A percentile compares a stretch with the other conserved stretches of the same genome.
These are phyloP conservation scores for Stachybotrys chlorohalonatus DNA, from an alignment of 2,329 filamentous ascomycete genomes.

Conservation along the genomic window DNA sequence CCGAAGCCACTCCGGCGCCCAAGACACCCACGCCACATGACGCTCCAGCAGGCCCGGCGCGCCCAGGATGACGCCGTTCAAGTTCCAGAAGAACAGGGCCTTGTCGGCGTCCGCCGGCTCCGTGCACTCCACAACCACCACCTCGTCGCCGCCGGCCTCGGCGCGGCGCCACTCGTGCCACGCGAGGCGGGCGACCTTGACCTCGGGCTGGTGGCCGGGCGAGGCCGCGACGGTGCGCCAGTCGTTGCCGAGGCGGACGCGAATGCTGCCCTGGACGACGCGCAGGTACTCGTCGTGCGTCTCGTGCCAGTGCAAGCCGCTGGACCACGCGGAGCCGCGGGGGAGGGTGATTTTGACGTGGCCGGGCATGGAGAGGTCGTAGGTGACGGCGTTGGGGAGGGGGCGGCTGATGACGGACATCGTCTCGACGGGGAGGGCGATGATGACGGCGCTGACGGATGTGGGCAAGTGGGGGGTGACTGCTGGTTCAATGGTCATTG, in stretches of 20 bases:
- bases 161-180: slow-evolving; percentile 39
- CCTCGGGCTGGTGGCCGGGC: slow-evolving; percentile 11
- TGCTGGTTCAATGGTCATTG: no score
- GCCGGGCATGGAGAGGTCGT: slow-evolving; percentile 24
- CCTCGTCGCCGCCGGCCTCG: slow-evolving; percentile 19
- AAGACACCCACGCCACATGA: not conserved
- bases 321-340: slow-evolving; percentile 32
- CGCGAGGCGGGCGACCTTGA: slow-evolving; percentile 24
- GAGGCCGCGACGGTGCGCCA: slow-evolving; percentile 10
- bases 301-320: slow-evolving; percentile 40
- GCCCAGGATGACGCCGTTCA: slow-evolving; percentile 31
- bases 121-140: slow-evolving; percentile 36
- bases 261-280: slow-evolving; percentile 27
- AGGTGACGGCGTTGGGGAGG: slow-evolving; percentile 10
- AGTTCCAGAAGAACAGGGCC: slow-evolving; percentile 38
- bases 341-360: slow-evolving; percentile 35
- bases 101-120: slow-evolving; percentile 35
- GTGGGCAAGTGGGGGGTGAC: no score
- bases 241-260: slow-evolving; percentile 9
- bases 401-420: slow-evolving; percentile 5
- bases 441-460: not conserved
- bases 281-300: slow-evolving; percentile 35
- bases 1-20: slow-evolving; percentile 6
- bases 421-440: not conserved
- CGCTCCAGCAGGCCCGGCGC: slow-evolving; percentile 4